Base-by-base conservation (phyloP, 2,329 filamentous ascomycete species). In the Xylariaceae sp. region DNA sequence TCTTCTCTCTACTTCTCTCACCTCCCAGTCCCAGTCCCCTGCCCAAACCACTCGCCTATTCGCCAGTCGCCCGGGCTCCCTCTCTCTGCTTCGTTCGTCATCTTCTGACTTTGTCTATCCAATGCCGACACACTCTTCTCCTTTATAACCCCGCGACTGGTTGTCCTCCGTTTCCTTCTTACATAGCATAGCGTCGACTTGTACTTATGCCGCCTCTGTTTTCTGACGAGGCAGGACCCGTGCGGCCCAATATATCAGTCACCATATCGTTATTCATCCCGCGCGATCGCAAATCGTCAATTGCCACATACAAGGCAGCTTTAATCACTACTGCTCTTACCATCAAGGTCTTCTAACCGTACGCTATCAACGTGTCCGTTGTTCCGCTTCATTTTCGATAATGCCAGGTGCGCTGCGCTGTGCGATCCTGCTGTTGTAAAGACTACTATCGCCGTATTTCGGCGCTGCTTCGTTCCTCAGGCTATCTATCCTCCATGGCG, bases 401-500 rank as follows among this genome's bases (percentile, higher is more conserved):
- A 64, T 64, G 57, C 47, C 41, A 56, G 32, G 54, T 55, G 49
- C 50, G 47, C 43, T 45, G 43, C 27, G 42, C 42, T 45, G 43
- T 50, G 51, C 54, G 42, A 35, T 42, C 53, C 44, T 44, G 48
- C 43, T 51, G 44, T 50, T 57, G 53, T 58, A 42, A n/a, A 47
- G 47, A 48, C 27, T 34, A 26, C 37, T 26, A 26, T 31, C 57
- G 40, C 49, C 42, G 12, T n/a, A 7, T 11, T 27, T 46, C 50
- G 32, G 44, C 47, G 19, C n/a, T 34, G 47, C 46, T 51, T 37
- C 34, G 27, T 46, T 50, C 11, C 41, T 66, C 67, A 66, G 61
- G 67, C 54, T 63, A 35, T 64, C 54, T 63, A 35, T 64, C 50
- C 39, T 62, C 31, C 55, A 59, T 59, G 57, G 55, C 57, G n/a